These are phyloP conservation scores for Tinospora cordifolia DNA, from an alignment of 164 flowering plant species.

Conservation along the genomic window DNA sequence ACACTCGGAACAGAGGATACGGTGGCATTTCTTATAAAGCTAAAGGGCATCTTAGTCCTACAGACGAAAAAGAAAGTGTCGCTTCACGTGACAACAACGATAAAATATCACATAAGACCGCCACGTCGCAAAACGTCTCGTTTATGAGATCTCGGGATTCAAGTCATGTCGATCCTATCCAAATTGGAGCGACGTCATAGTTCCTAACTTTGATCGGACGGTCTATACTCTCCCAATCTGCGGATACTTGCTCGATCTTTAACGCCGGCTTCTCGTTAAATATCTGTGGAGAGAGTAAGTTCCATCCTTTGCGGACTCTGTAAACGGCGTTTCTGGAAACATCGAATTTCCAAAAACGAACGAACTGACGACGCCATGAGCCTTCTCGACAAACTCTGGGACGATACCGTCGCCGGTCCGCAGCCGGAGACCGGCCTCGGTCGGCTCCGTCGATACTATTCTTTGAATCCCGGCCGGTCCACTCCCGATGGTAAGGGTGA, in stretches of 20 bases:
- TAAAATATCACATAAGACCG: not conserved
- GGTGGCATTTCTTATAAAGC: not conserved
- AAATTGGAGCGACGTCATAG: not conserved
- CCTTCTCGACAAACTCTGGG: conserved; percentile 84
- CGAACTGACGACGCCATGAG: conserved; percentile 36
- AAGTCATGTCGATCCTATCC: conserved; percentile 17
- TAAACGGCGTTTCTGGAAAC: not conserved
- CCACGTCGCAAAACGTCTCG: conserved; percentile 5
- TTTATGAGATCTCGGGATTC: not conserved
- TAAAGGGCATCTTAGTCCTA: not conserved
- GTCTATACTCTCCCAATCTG: conserved; percentile 2
- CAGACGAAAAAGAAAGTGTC: not conserved
- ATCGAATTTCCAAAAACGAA: not conserved
- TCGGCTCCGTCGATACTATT: conserved; percentile 58
- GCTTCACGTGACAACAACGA: conserved; percentile 1
- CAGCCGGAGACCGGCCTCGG: conserved; percentile 83
- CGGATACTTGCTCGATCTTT: conserved; percentile 29
- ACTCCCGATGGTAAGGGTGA: conserved; percentile 54
- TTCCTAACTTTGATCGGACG: conserved; percentile 26
- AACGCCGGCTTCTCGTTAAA: conserved; percentile 21
- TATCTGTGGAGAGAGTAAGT: not conserved
- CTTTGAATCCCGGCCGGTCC: conserved; percentile 35
- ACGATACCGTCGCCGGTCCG: conserved; percentile 93
- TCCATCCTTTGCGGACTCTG: not conserved
- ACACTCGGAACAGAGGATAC: not conserved